Conservation (phyloP, 2,329 filamentous ascomycete species). For the Talaromyces sp. region DNA sequence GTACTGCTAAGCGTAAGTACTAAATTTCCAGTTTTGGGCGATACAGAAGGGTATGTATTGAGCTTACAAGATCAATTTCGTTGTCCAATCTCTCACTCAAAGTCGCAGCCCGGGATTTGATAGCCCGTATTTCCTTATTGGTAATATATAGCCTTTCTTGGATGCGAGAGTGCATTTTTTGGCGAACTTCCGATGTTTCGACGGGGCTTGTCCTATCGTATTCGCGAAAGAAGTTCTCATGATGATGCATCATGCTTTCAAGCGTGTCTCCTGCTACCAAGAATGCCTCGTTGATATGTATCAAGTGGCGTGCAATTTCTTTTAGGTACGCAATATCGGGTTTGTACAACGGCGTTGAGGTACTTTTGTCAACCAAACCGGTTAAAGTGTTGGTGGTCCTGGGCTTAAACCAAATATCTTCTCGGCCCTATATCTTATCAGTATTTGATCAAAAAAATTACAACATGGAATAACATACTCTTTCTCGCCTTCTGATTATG, state of each 20-base stretch:
- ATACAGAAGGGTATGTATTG: not conserved
- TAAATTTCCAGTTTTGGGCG: not conserved
- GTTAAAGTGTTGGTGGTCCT: not conserved
- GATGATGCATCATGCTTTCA: constrained; percentile 8
- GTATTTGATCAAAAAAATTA: not conserved
- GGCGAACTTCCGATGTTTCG: not conserved
- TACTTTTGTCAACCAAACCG: not conserved
- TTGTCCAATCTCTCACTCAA: constrained; percentile 8
- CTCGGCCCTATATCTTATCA: not conserved
- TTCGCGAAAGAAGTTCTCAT: not conserved
- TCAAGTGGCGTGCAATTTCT: constrained; percentile 9
- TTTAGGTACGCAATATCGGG: constrained; percentile 3
- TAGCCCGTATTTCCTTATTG: constrained; percentile 7
- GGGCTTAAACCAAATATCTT: not conserved
- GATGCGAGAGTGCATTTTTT: not conserved
- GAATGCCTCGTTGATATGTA: constrained; percentile 7
- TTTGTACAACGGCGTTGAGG: not conserved
- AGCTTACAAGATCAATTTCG: constrained; percentile 8
- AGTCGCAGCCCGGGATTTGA: constrained; percentile 1
- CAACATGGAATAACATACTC: not conserved
- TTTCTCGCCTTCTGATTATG: constrained; percentile 5
- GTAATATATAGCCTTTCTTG: constrained; percentile 8
- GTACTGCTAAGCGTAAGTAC: not conserved
- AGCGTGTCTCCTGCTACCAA: constrained; percentile 6
- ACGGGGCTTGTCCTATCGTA: not conserved